Evolutionary conservation across 2,329 filamentous ascomycete genomes (phyloP), one percentile per base, ranked within the genome.

Genomic region (Knufia petricola): DNA sequence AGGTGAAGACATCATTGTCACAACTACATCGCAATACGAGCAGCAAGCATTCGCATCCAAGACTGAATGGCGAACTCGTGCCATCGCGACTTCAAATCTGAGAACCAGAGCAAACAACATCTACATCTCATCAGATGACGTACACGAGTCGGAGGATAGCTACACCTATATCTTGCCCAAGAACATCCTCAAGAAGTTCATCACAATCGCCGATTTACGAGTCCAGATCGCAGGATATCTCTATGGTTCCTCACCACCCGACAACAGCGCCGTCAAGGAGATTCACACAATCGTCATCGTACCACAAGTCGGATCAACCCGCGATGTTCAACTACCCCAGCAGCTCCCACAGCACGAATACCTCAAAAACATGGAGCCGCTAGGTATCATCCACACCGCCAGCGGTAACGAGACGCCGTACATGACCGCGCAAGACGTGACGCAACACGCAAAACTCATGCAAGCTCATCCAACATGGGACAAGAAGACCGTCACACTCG

Each of bases 141-240:
- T 90, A 56, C 85, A 88, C 47, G 79, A 92, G 55, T 48, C 56
- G n/a, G 88, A 95, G 52, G 87, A 89, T 32, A 77, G 82, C 60
- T 84, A 86, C 63, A 98, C 90, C 1, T 98, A 96, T 61, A 86
- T 98, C 61, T 95, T 98, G 87, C 92, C 92, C 1, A 98, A 96
- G 78, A 98, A 98, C 66, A 84, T 98, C 42, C 77, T 98, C 60
- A 95, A 95, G 76, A 86, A 87, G 56, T 98, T 98, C 74, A 96
- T 98, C 70, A 92, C 87, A 20, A 94, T 98, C 62, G 85, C 92
- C 40, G 92, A 98, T 71, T 78, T 98, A 49, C 85, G 94, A 41
- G 89, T 96, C 12, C 92, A 98, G 68, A 89, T 98, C 43, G 89
- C 90, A 13, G 92, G 89, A 1, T 98, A 95, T 65, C 77, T 98